Evolutionary conservation across 1,139 yeast genomes (phyloP), one percentile per base, ranked within the genome.

Genomic region (Debaryomycetaceae sp.): DNA sequence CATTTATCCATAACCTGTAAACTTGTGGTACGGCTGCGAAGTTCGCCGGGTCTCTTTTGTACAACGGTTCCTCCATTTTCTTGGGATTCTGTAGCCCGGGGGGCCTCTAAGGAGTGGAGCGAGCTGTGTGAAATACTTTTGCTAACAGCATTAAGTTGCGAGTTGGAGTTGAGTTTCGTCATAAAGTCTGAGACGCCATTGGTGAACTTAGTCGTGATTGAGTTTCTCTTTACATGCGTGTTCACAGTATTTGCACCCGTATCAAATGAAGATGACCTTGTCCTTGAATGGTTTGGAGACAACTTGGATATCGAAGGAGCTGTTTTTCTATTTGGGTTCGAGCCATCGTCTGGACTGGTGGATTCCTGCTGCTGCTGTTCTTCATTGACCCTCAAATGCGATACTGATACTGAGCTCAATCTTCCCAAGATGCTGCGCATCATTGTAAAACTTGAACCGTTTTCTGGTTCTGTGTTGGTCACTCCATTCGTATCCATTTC

Each of bases 1-100:
- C 75, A 71, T 45, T 63, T 67, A 43, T 71, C 77, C 72, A 71
- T 67, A 26, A 70, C 58, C 47, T 70, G 76, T 31, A 69, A 49
- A 45, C 75, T 68, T 26, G 73, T 52, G 7, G 73, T 63, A 43
- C 75, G 56, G 35, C 58, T 56, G 35, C 72, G 50, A n/a, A 41
- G 46, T 40, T 55, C 55, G 16, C 65, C 68, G 1, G 68, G 64
- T 35, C 64, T 43, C 42, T 56, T 48, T 16, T 38, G 39, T 41
- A 30, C 40, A 19, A 42, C 40, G 6, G 40, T 30, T 7, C 35
- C 37, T n/a, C 35, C 32, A 33, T 37, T 39, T 15, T 29, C 40
- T 14, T 35, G 33, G 15, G 41, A 30, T 36, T 40, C 9, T 46
- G 46, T 42, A 5, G 48, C 42, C 31, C 47, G 42, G 4, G 47